These are phyloP conservation scores for Magnusiomyces magnusii DNA, from an alignment of 1,139 yeast genomes.

Conservation along the genomic window DNA sequence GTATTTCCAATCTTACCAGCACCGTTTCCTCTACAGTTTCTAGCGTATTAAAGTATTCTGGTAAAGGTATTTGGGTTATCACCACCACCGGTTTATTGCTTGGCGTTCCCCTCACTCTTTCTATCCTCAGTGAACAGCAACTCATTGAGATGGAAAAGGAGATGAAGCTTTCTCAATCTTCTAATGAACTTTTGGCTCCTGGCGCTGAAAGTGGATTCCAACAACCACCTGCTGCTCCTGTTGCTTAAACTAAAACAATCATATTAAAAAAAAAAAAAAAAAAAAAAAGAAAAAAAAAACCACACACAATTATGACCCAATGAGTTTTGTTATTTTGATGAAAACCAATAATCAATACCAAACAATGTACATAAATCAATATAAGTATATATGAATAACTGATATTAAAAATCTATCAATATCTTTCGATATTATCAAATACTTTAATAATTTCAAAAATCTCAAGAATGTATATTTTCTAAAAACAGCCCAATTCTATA, in stretches of 20 bases:
- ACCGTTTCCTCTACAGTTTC: slow-evolving; percentile 31
- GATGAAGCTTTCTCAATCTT: slow-evolving; percentile 77
- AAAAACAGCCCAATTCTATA: not conserved
- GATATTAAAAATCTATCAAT: no score
- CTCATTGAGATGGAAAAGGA: slow-evolving; percentile 91
- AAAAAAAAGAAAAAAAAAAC: no score
- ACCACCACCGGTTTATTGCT: slow-evolving; percentile 78
- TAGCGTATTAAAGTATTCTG: slow-evolving; percentile 49
- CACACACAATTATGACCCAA: not conserved
- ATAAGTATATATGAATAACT: not conserved
- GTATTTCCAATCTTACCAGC: slow-evolving; percentile 31
- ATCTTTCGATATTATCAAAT: no score
- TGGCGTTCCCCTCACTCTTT: slow-evolving; percentile 88
- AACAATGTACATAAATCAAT: not conserved
- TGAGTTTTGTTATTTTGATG: not conserved
- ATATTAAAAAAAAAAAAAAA: no score
- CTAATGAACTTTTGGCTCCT: slow-evolving; percentile 71
- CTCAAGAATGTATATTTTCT: not conserved
- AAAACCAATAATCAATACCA: not conserved
- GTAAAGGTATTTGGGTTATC: slow-evolving; percentile 74
- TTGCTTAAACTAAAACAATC: not conserved
- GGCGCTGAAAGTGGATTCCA: slow-evolving; percentile 55
- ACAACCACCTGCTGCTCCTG: slow-evolving; percentile 22
- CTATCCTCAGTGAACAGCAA: slow-evolving; percentile 88
- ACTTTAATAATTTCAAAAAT: no score